These are phyloP conservation scores for Phytophthora citrophthora DNA, from an alignment of 352 stramenopile species.

Conservation along the genomic window DNA sequence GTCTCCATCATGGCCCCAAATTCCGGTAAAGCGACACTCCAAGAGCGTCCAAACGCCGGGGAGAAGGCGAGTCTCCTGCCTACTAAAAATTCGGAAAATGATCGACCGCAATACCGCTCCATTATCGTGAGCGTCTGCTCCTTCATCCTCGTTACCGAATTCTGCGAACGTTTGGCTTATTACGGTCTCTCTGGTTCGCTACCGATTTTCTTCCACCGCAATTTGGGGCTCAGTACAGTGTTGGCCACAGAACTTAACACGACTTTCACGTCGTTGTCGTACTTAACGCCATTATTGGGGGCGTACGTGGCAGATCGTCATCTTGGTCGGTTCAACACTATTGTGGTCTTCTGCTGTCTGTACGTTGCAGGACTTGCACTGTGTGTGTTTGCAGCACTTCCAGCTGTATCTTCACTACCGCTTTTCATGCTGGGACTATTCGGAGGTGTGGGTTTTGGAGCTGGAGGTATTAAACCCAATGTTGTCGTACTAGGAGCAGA, in stretches of 20 bases:
- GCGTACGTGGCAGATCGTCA: constrained; percentile 84
- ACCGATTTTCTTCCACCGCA: constrained; percentile 90
- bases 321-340: constrained; percentile 81
- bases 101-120: constrained; percentile 49
- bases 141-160: constrained; percentile 89
- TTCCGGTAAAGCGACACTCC: constrained; percentile 9
- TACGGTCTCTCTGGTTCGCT: constrained; percentile 85
- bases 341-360: constrained; percentile 75
- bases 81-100: constrained; percentile 17
- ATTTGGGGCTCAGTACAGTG: constrained; percentile 78
- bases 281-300: constrained; percentile 83
- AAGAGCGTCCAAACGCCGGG: constrained; percentile 8
- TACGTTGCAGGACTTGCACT: constrained; percentile 77
- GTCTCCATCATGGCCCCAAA: constrained; percentile 46
- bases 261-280: constrained; percentile 85
- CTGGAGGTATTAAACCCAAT: constrained; percentile 80
- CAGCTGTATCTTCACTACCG: constrained; percentile 59
- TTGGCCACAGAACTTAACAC: constrained; percentile 88
- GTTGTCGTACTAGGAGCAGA: constrained; percentile 81
- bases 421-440: constrained; percentile 88
- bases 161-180: constrained; percentile 86
- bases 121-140: constrained; percentile 89
- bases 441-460: constrained; percentile 72
- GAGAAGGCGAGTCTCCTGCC: constrained; percentile 34
- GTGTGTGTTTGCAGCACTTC: constrained; percentile 69